Evolutionary conservation across 2,329 filamentous ascomycete species (phyloP).

Genomic region (Pseudocercospora crystallina): DNA sequence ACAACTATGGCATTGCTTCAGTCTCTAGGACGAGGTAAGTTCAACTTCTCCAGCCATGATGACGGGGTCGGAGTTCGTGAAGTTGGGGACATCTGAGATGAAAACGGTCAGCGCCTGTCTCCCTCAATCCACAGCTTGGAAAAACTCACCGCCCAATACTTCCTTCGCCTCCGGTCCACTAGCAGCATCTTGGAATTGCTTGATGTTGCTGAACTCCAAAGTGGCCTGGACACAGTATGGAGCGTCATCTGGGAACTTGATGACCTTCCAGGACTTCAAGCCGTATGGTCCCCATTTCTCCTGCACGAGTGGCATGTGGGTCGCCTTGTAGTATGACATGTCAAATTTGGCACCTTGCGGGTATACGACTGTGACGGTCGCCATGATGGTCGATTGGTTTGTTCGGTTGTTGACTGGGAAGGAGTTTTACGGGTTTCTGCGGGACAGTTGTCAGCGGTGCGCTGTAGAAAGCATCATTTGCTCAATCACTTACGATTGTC

Average conservation of each 20-base stretch:
- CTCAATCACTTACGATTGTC: no score
- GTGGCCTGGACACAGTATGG: slow-evolving; percentile 36
- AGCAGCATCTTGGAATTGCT: slow-evolving; percentile 31
- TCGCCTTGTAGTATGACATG: slow-evolving; percentile 41
- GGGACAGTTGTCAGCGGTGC: background rate
- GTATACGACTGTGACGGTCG: slow-evolving; percentile 37
- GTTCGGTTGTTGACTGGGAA: slow-evolving; percentile 1
- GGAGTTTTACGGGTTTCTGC: background rate
- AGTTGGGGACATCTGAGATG: slow-evolving; percentile 35
- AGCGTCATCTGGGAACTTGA: slow-evolving; percentile 32
- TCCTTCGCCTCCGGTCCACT: slow-evolving; percentile 22
- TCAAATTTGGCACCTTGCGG: slow-evolving; percentile 38
- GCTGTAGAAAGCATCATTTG: no score
- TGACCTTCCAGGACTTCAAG: slow-evolving; percentile 35
- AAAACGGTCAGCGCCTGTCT: no score
- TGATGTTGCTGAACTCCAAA: slow-evolving; percentile 33
- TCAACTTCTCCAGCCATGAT: slow-evolving; percentile 33
- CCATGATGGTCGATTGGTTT: slow-evolving; percentile 7
- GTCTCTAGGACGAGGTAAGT: slow-evolving; percentile 7
- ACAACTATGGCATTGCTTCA: background rate
- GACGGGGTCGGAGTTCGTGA: slow-evolving; percentile 36
- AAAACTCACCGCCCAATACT: slow-evolving; percentile 24
- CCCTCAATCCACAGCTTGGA: no score
- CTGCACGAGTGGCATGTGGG: slow-evolving; percentile 40
- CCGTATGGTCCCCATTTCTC: slow-evolving; percentile 34